Evolutionary conservation across 768 basidiomycete genomes (phyloP), one percentile per base, ranked within the genome.

Genomic region (Boletus subcaerulescens): DNA sequence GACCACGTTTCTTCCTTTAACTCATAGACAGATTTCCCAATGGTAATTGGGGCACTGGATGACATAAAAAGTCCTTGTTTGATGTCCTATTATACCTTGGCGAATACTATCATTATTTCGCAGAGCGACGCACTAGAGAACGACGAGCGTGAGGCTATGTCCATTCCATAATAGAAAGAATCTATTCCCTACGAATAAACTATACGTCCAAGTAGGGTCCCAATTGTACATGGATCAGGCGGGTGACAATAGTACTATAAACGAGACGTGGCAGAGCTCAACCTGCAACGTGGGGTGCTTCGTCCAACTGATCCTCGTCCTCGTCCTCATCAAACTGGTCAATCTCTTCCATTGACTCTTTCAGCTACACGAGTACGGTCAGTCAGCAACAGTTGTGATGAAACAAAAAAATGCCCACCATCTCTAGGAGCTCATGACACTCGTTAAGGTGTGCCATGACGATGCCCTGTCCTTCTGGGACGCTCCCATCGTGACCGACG

Each of bases 401-500:
- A 18, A 45, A 20, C n/a, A 10, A 48, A 3, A 3, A 24, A 17
- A 35, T 17, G 26, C 22, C 5, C 60, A 91, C 91, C 93, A 98
- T 96, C 74, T 94, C 93, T 13, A 98, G 77, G 52, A 98, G 75
- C 70, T 98, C 96, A 65, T 98, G 96, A 55, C 94, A 96, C 72
- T 98, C 96, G 59, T 89, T 94, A 48, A 98, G 74, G 70, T 98
- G 93, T 4, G 96, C 95, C 80, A 93, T 93, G 50, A 98, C 81
- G 62, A 96, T 93, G 14, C 92, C 96, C 69, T 98, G 96, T 3
- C 96, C 96, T 70, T 98, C 96, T 1, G 96, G 96, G 60, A 98
- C 83, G 26, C 80, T 76, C 1, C 96, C 95, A 63, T 97, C 95
- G 17, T 82, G 77, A 22, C 92, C 91, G 24, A 94, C 74, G 65